Evolutionary conservation across 345 rosid genomes (phyloP), one percentile per base, ranked within the genome.

Genomic region (Viola odorata): DNA sequence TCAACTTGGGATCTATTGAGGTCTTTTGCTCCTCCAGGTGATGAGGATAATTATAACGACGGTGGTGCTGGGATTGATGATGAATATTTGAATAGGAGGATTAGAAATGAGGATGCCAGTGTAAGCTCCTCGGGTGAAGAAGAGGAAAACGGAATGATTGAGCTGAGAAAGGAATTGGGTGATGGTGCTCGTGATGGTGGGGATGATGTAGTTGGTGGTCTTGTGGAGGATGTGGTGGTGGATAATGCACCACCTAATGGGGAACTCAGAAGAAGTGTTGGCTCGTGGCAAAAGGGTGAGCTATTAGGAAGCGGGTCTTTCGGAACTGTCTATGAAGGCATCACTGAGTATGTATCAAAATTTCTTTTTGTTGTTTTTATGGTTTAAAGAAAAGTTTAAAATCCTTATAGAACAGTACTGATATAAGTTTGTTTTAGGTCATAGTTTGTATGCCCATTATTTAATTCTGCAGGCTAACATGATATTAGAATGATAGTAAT

Each of bases 271-370:
- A 56, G 69, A 36, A 47, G 6, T 14, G 73, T 73, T 15, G 17
- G 10, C 8, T 47, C 57, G 0, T 77, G 78, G 81, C 48, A 63
- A 37, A 77, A 73, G 71, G 75, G 78, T 37, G 61, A 63, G 13
- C 68, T 66, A 13, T 40, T 77, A 39, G 78, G 81, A 8, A 55
- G 81, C n/a, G 81, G 81, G 11, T 70, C 81, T 3, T 73, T 67
- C 53, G 78, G 78, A 32, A 41, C 75, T 3, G 81, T 77, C 37
- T 77, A 63, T 63, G 70, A 69, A 70, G 81, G 73, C 5, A 53
- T 66, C 44, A 55, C 72, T 0, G 75, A 73, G 81, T 72, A 65
- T 60, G 74, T 66, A 10, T 23, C 32, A 23, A 23, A 23, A 23
- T 23, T 23, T 23, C 32, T 23, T 23, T 23, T 23, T 23, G 32